Base-by-base conservation (phyloP, 768 basidiomycete species). In the Russula lepida region DNA sequence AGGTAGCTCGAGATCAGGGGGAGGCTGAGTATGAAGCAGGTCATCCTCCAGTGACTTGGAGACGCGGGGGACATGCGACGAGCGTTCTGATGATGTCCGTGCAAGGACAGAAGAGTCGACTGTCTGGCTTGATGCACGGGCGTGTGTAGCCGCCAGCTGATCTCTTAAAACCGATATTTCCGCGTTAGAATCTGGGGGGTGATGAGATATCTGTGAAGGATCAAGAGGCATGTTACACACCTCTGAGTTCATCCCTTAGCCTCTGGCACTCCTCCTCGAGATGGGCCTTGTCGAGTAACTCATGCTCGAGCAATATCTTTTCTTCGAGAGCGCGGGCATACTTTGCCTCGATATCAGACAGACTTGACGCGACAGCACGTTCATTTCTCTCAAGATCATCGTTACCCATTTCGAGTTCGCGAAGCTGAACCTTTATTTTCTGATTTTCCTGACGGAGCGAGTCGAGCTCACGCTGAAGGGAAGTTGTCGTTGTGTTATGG, bases 381-480 rank as follows among this genome's bases (percentile, higher is more conserved):
- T 98, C 95, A 72, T 89, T 95, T 64, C 94, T 81, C 71, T 98
- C 97, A 60, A 99, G 78, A 74, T 98, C 95, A 69, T 99, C 97
- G 69, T 97, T 98, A 50, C 95, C 95, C 84, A 98, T 89, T 74
- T 98, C 95, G 32, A 97, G 78, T 72, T 98, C 92, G 23, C 90
- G 83, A 19, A 93, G 75, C 69, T 88, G 85, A 23, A 88, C 76
- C 73, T 89, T 89, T 63, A 82, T 73, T 53, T 78, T 77, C 69
- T 88, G 87, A 64, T 86, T 80, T 62, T 87, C 84, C 69, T 88
- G 84, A 59, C 92, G 82, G 39, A 90, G 78, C 58, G 81, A 83
- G 68, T 95, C 93, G 48, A 95, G 78, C 73, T 98, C 91, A 59
- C 90, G 86, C 73, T 98, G 95, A 64, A 99, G 81, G 56, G 92